Evolutionary conservation across 176 grass and related monocot species (phyloP), one percentile per base, ranked within the genome.

Genomic region (Oropetium thomaeum): DNA sequence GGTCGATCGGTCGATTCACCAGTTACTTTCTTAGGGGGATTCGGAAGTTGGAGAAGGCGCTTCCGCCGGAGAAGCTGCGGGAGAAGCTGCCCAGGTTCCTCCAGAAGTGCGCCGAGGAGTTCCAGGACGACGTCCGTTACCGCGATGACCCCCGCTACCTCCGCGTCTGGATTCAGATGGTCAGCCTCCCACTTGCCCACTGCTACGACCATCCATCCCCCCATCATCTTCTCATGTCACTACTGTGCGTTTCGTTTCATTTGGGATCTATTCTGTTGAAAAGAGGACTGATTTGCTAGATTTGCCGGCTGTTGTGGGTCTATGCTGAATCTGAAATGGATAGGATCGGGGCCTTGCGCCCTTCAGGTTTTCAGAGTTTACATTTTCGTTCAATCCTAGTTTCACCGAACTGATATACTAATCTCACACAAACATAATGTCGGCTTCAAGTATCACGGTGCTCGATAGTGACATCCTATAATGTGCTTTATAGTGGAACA

Each of bases 1-100:
- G 22, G 31, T 69, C 28, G 40, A 41, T 34, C 17, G 7, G 26
- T 28, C 34, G 22, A 25, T 15, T 30, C 12, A 20, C 62, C 33
- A 2, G 49, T 9, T 52, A 1, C 41, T 31, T 40, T 32, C 44
- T 17, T 71, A 93, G 95, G 51, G 90, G 91, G 40, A 79, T 94
- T 47, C 66, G 85, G 43, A 89, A 65, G 82, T 66, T 98, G 84
- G 86, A 83, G 75, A 71, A 57, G 43, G 60, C 72, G 47, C 77
- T 93, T 8, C 88, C 95, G 20, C 81, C 70, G 27, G 77, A 29
- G 17, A 81, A 62, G 55, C 65, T 92, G 35, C 78, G 79, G 66
- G 84, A 87, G 81, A 98, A 98, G 71, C 86, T 98, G 43, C 95
- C 91, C 5, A 83, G 91, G 74, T 98, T 93, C 75, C 91, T 98